Evolutionary conservation across 768 basidiomycete species (phyloP), one percentile per base, ranked within the genome.

Genomic region (Hericium coralloides): DNA sequence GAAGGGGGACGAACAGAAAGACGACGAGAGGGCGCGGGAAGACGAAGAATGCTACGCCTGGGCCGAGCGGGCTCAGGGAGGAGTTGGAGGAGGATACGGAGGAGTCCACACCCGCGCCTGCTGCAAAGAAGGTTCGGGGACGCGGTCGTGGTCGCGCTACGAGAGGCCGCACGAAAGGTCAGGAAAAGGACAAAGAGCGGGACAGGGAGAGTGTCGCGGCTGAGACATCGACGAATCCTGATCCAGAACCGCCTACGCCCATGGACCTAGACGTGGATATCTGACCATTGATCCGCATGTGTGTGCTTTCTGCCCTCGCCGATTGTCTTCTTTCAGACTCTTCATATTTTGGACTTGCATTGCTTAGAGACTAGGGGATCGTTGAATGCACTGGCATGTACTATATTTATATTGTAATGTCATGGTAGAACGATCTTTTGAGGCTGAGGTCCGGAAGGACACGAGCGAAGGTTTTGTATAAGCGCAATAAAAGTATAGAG

Each of bases 241-340:
- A 64, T 8, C 64, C 70, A 25, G 70, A 71, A 45, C 67, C 72
- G 2, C 68, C 67, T 52, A 70, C 74, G 7, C 73, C 73, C 8
- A 62, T 73, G 62, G 73, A 74, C 49, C 55, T 65, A 17, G 73
- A 75, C 23, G 62, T 75, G 26, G 72, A 73, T 26, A 60, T 65
- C 36, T 69, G 52, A 39, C 18, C 31, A 31, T 31, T 31, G 31
- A 31, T 9, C 31, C 31, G 31, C 31, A 31, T 31, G 31, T 31
- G 31, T 31, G 31, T 8, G 26, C 7, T 31, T 31, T 8, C 31
- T 31, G 31, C 2, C 31, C 31, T 31, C 7, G 31, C 31, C 2
- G 10, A 31, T 2, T 6, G 31, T 31, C 31, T 9, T 31, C 8
- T 31, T 6, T 9, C 31, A 31, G 31, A 31, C 31, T 31, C 31